Base-by-base conservation (phyloP, 2,329 filamentous ascomycete species). In the Aspergillus pseudoglaucus region DNA sequence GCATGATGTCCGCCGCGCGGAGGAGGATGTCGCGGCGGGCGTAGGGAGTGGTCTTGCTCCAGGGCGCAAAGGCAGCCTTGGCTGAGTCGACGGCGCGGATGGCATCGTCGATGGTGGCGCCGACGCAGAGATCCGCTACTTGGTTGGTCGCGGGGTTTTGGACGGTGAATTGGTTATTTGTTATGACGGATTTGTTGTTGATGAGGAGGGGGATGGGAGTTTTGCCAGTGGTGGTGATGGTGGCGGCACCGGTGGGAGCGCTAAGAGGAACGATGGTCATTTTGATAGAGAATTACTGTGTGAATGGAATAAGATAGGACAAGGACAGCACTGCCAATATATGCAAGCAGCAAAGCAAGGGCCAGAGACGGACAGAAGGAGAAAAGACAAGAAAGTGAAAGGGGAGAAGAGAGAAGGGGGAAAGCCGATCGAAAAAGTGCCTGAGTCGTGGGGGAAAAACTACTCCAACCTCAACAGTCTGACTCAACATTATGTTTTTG, bases 21-120 rank as follows among this genome's bases (percentile, higher is more conserved):
- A 58, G 45, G 49, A 94, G 75, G 53, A 94, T 81, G 54, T 85
- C 79, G 32, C 87, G 82, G 35, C 86, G 84, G 20, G 75, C 62
- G 20, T 72, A 61, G 1, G 83, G 79, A 41, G 80, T 81, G 2
- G 79, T 79, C 54, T 78, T 79, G 39, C 78, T 75, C 88, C 88
- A 95, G 49, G 76, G 69, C 39, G 77, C 78, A 66, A 88, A 84
- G 1, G 88, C 87, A 12, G 74, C 72, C n/a, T 82, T 73, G 0
- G 87, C 87, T 8, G 83, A 78, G 8, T 71, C 67, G 15, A 78
- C 67, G 23, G 83, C 83, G 53, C 80, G 73, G 2, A 71, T 67
- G 42, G 79, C 78, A 56, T 83, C 74, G 7, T 73, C 65, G 33
- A 77, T 70, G 2, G 82, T 80, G 30, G 78, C 80, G 30, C 77